Evolutionary conservation across 2,329 filamentous ascomycete species (phyloP).

Genomic region (Trichoderma cornu-damae): DNA sequence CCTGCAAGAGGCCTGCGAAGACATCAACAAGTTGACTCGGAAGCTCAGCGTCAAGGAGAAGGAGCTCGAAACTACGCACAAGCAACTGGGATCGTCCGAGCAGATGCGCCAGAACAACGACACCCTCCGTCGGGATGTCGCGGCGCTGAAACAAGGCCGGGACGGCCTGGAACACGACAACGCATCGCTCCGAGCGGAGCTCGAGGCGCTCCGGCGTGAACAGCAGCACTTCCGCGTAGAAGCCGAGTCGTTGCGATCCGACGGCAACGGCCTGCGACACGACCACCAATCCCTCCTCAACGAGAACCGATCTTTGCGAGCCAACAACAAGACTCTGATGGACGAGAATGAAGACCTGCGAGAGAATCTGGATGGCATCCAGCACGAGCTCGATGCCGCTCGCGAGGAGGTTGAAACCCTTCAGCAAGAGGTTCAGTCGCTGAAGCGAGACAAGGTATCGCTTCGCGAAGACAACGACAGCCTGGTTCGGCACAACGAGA

Average conservation of each 20-base stretch:
- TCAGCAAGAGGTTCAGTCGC: slow-evolving; percentile 35
- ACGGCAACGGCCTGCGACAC: slow-evolving; percentile 39
- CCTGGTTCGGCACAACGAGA: slow-evolving; percentile 51
- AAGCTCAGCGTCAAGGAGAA: slow-evolving; percentile 40
- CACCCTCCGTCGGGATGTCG: slow-evolving; percentile 38
- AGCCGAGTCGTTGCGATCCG: slow-evolving; percentile 38
- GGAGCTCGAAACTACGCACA: slow-evolving; percentile 40
- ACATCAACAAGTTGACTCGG: slow-evolving; percentile 47
- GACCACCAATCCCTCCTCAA: slow-evolving; percentile 41
- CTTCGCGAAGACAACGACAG: slow-evolving; percentile 49
- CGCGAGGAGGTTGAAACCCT: slow-evolving; percentile 38
- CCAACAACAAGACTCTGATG: slow-evolving; percentile 38
- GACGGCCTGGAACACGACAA: slow-evolving; percentile 39
- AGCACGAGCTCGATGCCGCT: slow-evolving; percentile 39
- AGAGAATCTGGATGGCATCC: slow-evolving; percentile 36
- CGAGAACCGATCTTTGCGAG: slow-evolving; percentile 43
- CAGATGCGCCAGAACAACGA: slow-evolving; percentile 38
- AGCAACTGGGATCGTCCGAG: slow-evolving; percentile 38
- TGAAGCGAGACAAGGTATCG: slow-evolving; percentile 41
- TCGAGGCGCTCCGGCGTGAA: slow-evolving; percentile 36
- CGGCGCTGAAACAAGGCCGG: slow-evolving; percentile 36
- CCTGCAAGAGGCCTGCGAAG: slow-evolving; percentile 55
- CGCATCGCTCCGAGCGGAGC: slow-evolving; percentile 37
- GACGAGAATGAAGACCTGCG: slow-evolving; percentile 43
- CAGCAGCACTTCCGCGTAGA: slow-evolving; percentile 37